These are phyloP conservation scores for Isatis lusitanica DNA, from an alignment of 441 rosid species.

Conservation along the genomic window DNA sequence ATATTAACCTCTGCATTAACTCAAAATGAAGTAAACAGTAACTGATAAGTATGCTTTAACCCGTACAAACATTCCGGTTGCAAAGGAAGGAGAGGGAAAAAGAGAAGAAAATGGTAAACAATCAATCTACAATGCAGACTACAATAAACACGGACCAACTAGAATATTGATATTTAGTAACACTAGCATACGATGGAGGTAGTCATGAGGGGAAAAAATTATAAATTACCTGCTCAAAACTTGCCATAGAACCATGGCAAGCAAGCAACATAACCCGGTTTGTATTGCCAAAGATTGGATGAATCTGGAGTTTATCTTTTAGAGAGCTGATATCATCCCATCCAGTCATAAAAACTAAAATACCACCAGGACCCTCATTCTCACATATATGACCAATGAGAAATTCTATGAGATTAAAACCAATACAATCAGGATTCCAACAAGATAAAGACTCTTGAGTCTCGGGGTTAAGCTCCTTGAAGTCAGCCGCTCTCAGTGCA, in stretches of 20 bases:
- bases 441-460: slow-evolving; percentile 72
- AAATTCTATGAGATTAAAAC: slow-evolving; percentile 84
- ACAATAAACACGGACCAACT: neutral
- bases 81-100: neutral
- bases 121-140: slow-evolving; percentile 3
- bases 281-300: slow-evolving; percentile 75
- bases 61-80: neutral
- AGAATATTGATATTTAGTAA: slow-evolving; percentile 2
- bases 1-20: slow-evolving; percentile 74
- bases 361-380: slow-evolving; percentile 76
- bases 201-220: neutral
- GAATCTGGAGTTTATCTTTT: slow-evolving; percentile 75
- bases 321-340: slow-evolving; percentile 92
- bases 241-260: slow-evolving; percentile 97
- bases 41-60: slow-evolving; percentile 22
- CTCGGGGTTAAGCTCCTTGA: slow-evolving; percentile 54
- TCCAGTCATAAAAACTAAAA: slow-evolving; percentile 91
- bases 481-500: slow-evolving; percentile 71
- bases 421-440: slow-evolving; percentile 95
- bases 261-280: slow-evolving; percentile 68
- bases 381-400: slow-evolving; percentile 66
- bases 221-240: slow-evolving; percentile 79
- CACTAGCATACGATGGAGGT: slow-evolving; percentile 11
- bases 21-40: slow-evolving; percentile 18
- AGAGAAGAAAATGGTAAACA: slow-evolving; percentile 10